These are phyloP conservation scores for Neurospora sp. DNA, from an alignment of 495 filamentous ascomycete species.

Conservation along the genomic window DNA sequence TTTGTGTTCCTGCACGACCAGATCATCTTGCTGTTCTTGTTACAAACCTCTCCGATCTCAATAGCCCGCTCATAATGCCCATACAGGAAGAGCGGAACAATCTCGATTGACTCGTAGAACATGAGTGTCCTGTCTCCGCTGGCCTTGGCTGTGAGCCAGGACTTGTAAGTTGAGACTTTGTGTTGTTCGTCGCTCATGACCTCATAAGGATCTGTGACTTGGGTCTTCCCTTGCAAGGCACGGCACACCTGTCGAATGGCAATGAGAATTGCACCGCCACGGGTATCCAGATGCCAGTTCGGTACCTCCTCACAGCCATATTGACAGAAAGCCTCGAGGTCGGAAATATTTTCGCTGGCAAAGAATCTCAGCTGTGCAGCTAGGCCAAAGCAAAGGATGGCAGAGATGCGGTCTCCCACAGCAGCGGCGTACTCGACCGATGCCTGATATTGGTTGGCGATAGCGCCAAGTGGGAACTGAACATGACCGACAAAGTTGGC, in stretches of 20 bases:
- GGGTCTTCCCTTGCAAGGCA: constrained; percentile 77
- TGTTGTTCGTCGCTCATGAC: constrained; percentile 68
- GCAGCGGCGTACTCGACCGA: constrained; percentile 61
- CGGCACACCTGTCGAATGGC: constrained; percentile 62
- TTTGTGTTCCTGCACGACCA: constrained; percentile 67
- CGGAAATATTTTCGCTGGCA: constrained; percentile 62
- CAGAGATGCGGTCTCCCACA: constrained; percentile 64
- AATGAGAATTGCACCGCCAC: constrained; percentile 66
- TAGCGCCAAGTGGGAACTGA: constrained; percentile 48
- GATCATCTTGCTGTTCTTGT: constrained; percentile 47
- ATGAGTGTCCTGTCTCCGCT: constrained; percentile 46
- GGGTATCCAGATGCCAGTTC: constrained; percentile 64
- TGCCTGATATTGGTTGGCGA: constrained; percentile 52
- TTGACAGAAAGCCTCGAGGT: constrained; percentile 63
- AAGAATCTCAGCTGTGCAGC: constrained; percentile 62
- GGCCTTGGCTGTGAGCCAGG: constrained; percentile 34
- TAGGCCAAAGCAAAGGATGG: constrained; percentile 64
- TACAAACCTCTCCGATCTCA: constrained; percentile 52
- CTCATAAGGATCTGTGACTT: constrained; percentile 39
- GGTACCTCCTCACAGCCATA: constrained; percentile 68
- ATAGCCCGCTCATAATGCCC: constrained; percentile 64
- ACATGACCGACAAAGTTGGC: constrained; percentile 67
- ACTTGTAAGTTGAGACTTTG: constrained; percentile 52
- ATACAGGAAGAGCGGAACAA: constrained; percentile 64
- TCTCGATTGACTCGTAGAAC: constrained; percentile 62